Percentiles rank a stretch among this genome's conserved stretches.
These are phyloP conservation scores for Dimocarpus longan DNA, from an alignment of 345 rosid species.

Conservation along the genomic window DNA sequence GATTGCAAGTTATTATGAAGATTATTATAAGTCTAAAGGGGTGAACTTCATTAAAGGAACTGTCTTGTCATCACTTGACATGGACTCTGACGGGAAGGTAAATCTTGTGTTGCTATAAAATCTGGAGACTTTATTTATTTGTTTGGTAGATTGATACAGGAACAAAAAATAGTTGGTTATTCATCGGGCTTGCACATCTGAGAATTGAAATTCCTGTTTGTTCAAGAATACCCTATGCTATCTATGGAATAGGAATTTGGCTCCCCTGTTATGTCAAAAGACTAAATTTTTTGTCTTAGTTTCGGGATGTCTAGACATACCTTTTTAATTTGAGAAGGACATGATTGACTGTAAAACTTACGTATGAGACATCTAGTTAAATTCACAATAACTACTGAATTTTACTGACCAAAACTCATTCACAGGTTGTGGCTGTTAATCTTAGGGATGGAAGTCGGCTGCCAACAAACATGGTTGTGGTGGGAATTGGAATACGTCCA, in stretches of 20 bases:
- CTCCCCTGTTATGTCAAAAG: background rate
- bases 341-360: background rate
- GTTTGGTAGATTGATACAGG: background rate
- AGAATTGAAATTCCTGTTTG: background rate
- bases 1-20: slow-evolving; percentile 79
- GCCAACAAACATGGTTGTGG: slow-evolving; percentile 83
- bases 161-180: background rate
- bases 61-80: slow-evolving; percentile 71
- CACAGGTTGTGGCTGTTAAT: slow-evolving; percentile 80
- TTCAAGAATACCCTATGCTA: background rate
- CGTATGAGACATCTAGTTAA: background rate
- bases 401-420: slow-evolving; percentile 16
- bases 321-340: background rate
- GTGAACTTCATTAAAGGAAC: slow-evolving; percentile 88
- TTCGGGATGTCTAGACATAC: background rate
- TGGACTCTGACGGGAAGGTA: slow-evolving; percentile 70
- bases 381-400: background rate
- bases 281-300: background rate
- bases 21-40: slow-evolving; percentile 72
- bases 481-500: slow-evolving; percentile 92
- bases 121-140: background rate
- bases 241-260: background rate
- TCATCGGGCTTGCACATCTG: background rate
- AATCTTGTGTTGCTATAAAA: background rate
- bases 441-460: slow-evolving; percentile 76